Conservation (phyloP, 2,329 filamentous ascomycete genomes). For the Escovopsis sp. region DNA sequence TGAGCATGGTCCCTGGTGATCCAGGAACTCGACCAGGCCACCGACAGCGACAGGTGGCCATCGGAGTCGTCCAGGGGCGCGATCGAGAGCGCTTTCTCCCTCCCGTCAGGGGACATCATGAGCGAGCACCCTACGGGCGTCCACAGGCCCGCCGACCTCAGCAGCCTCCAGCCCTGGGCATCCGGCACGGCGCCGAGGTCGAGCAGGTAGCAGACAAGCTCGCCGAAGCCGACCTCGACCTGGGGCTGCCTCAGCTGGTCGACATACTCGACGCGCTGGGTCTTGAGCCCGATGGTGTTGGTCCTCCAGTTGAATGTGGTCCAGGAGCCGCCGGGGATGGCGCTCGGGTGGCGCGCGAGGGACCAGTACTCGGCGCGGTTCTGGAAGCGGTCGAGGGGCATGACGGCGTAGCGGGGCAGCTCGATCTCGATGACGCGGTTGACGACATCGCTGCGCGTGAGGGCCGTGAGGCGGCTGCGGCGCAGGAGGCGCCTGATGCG, state of each 20-base stretch:
- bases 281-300: slow-evolving; percentile 45
- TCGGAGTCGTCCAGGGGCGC: slow-evolving; percentile 45
- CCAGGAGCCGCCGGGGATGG: slow-evolving; percentile 47
- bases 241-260: slow-evolving; percentile 39
- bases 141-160: slow-evolving; percentile 44
- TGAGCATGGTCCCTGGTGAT: slow-evolving; percentile 35
- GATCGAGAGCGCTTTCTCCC: slow-evolving; percentile 35
- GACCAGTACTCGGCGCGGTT: slow-evolving; percentile 44
- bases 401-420: slow-evolving; percentile 48
- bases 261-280: slow-evolving; percentile 48
- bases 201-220: slow-evolving; percentile 45
- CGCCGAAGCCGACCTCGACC: slow-evolving; percentile 40
- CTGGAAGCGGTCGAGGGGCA: slow-evolving; percentile 40
- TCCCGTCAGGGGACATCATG: slow-evolving; percentile 36
- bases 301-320: slow-evolving; percentile 52
- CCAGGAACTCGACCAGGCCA: slow-evolving; percentile 41
- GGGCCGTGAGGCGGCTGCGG: slow-evolving; percentile 39
- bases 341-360: slow-evolving; percentile 33
- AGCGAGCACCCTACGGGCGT: slow-evolving; percentile 43
- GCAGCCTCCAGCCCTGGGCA: slow-evolving; percentile 40
- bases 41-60: slow-evolving; percentile 41
- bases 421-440: slow-evolving; percentile 54
- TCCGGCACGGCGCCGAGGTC: slow-evolving; percentile 49
- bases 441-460: slow-evolving; percentile 48
- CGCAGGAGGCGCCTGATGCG: slow-evolving; percentile 44